These are phyloP conservation scores for Quercus mongolica DNA, from an alignment of 306 rosid species.

Conservation along the genomic window DNA sequence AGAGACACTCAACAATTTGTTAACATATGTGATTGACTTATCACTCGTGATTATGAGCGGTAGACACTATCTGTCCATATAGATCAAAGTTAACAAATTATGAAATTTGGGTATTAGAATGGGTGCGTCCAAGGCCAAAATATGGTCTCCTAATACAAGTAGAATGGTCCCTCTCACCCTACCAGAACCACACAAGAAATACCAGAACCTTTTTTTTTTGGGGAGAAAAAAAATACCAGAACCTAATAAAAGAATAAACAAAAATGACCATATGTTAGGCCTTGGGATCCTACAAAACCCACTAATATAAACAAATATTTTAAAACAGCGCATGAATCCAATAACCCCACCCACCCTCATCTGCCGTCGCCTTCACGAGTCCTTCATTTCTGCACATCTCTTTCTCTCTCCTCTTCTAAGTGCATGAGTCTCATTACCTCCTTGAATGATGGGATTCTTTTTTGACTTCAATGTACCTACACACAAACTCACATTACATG, in stretches of 20 bases:
- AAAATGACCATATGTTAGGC: neutral
- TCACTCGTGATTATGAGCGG: too few relatives aligned
- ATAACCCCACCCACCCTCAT: conserved; percentile 28
- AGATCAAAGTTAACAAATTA: too few relatives aligned
- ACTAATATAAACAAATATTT: neutral
- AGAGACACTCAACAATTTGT: conserved; percentile 1
- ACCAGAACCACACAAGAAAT: neutral
- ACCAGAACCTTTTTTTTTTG: neutral
- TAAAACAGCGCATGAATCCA: conserved; percentile 39
- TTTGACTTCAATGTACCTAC: conserved; percentile 42
- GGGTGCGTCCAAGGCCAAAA: too few relatives aligned
- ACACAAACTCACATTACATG: neutral
- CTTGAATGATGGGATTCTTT: conserved; percentile 50
- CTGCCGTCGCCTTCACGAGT: conserved; percentile 99
- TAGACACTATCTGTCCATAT: too few relatives aligned
- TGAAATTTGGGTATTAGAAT: too few relatives aligned
- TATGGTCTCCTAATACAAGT: neutral
- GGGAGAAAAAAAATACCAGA: too few relatives aligned
- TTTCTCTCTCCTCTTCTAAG: conserved; percentile 15
- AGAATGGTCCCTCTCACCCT: conserved; percentile 11
- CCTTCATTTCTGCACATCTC: conserved; percentile 42
- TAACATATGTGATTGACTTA: too few relatives aligned
- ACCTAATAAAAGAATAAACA: neutral
- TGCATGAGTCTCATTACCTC: conserved; percentile 34
- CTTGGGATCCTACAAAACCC: conserved; percentile 17